Evolutionary conservation across 306 rosid species (phyloP), one percentile per base, ranked within the genome.

Genomic region (Parietaria judaica): DNA sequence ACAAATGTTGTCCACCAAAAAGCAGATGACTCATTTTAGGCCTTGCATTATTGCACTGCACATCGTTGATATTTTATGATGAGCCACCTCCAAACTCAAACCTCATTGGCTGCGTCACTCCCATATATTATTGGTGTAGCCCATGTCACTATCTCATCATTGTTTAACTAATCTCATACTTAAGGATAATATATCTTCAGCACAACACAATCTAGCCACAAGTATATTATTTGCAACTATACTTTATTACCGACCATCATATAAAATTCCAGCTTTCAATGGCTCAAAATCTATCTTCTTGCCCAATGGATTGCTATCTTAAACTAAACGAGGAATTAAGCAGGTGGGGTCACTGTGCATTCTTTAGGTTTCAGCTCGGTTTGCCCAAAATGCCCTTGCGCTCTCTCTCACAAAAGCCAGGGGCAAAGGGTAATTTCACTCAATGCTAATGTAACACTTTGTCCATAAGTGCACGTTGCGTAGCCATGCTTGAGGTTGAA

Each of bases 191-290:
- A 53, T 39, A 12, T 11, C 58, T 17, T 73, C 54, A 60, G 23
- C 14, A 49, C 45, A 7, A 49, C 37, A 36, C 54, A 68, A 69
- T 55, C 65, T 51, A 51, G 55, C 58, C 48, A 63, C 11, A 45
- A 47, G 9, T 23, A 15, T 44, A 14, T n/a, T 75, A 45, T 36
- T 66, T 64, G 60, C 72, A 56, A 51, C 15, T 31, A 54, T 72
- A 61, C 68, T 55, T 78, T 75, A 77, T 56, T 46, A 75, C 87
- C 88, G 79, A 79, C 81, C 65, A 65, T 57, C 14, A 37, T 58
- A 57, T 66, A 41, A 43, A 67, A 61, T 55, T 55, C 31, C 31
- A 23, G 54, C 55, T 11, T 46, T 16, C 10, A 61, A 47, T 37
- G 70, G 45, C 49, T 70, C 59, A 54, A 68, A 67, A 63, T 64